Conservation (phyloP, 805 yeast genomes). For the Sungouiozyma ichnusensis region DNA sequence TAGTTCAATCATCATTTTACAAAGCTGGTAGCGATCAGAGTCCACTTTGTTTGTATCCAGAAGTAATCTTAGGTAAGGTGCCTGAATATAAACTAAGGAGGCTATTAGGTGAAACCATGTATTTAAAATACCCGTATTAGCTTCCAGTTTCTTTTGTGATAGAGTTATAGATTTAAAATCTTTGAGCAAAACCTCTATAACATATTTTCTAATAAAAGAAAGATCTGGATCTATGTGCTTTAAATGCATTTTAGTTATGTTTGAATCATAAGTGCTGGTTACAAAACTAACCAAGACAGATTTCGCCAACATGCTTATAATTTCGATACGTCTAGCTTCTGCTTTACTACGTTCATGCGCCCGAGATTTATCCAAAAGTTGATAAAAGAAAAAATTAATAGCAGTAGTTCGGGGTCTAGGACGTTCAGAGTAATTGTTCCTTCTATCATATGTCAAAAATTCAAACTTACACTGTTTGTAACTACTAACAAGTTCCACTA, state of each 20-base stretch:
- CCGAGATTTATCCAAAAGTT: constrained; percentile 48
- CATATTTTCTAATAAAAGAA: constrained; percentile 61
- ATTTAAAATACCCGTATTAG: constrained; percentile 21
- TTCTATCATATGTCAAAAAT: constrained; percentile 63
- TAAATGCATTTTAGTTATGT: constrained; percentile 32
- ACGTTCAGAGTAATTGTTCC: constrained; percentile 33
- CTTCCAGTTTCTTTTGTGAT: constrained; percentile 16
- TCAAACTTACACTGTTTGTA: constrained; percentile 76
- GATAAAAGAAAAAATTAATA: constrained; percentile 66
- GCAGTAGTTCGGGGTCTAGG: constrained; percentile 69
- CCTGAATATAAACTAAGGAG: constrained; percentile 22
- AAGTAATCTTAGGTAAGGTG: constrained; percentile 31
- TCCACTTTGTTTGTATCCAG: constrained; percentile 39
- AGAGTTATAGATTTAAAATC: constrained; percentile 43
- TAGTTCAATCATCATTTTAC: constrained; percentile 59
- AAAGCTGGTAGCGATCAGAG: constrained; percentile 53
- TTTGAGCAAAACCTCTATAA: constrained; percentile 56
- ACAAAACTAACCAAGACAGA: constrained; percentile 53
- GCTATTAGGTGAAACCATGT: constrained; percentile 25
- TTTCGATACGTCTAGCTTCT: constrained; percentile 38
- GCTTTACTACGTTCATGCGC: constrained; percentile 28
- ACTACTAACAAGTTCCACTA: constrained; percentile 65
- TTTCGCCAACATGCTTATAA: constrained; percentile 53
- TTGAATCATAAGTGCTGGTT: constrained; percentile 44
- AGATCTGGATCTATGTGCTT: constrained; percentile 56